Evolutionary conservation across 1,284 basidiomycete species (phyloP).

Genomic region (Rhodotorula sp.): DNA sequence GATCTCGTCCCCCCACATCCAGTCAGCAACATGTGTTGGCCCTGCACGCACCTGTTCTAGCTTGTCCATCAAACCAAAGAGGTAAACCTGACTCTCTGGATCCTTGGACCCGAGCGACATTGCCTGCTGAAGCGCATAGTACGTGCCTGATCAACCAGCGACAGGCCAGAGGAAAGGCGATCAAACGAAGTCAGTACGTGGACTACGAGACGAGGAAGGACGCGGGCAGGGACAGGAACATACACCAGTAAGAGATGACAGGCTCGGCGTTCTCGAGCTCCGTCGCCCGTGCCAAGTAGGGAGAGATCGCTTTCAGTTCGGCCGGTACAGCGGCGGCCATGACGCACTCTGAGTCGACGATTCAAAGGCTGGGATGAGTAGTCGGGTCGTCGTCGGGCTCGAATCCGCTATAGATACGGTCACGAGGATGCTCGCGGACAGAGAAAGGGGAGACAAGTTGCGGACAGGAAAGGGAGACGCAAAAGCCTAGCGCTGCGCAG

Average conservation of each 20-base stretch:
- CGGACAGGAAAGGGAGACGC: no score
- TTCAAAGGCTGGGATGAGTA: no score
- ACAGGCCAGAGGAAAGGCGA: not conserved
- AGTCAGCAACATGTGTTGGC: no score
- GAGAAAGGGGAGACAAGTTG: no score
- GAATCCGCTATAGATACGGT: no score
- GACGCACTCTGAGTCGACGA: not conserved
- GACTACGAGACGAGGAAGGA: no score
- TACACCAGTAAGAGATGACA: slow-evolving; percentile 91
- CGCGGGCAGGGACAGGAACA: slow-evolving; percentile 51
- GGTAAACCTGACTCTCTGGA: slow-evolving; percentile 62
- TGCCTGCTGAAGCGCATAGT: slow-evolving; percentile 84
- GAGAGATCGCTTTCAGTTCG: slow-evolving; percentile 59
- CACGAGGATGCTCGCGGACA: no score
- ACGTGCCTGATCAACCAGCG: slow-evolving; percentile 61
- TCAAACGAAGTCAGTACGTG: no score
- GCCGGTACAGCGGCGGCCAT: slow-evolving; percentile 45
- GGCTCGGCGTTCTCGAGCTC: slow-evolving; percentile 80
- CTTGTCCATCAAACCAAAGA: slow-evolving; percentile 69
- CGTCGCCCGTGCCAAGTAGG: slow-evolving; percentile 83
- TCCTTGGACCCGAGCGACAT: slow-evolving; percentile 67
- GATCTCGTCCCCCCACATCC: not conserved
- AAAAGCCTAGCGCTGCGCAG: no score
- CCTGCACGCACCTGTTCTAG: slow-evolving; percentile 63
- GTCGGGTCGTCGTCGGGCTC: no score